Evolutionary conservation across 257 asterid genomes (phyloP).

Genomic region (Plantago ovata): DNA sequence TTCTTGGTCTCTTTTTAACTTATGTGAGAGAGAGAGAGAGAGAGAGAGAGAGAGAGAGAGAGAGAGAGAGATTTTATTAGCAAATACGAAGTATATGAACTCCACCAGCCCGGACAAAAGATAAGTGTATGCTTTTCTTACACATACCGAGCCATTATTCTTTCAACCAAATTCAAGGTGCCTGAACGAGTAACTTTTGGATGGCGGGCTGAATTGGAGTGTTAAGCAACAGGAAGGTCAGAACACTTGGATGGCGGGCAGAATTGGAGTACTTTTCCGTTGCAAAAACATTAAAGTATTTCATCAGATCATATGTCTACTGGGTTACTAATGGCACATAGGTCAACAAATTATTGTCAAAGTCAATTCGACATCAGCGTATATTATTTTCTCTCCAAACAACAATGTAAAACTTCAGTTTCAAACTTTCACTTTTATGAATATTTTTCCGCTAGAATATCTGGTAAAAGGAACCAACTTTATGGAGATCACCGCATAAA

Average conservation of each 20-base stretch:
- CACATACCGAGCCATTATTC: not conserved
- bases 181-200: too few species aligned
- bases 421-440: too few species aligned
- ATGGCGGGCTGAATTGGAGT: conserved; percentile 3
- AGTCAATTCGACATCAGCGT: not conserved
- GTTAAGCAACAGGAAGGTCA: not conserved
- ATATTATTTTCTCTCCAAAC: not conserved
- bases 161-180: not conserved
- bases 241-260: not conserved
- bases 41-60: too few species aligned
- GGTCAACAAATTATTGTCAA: not conserved
- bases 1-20: too few species aligned
- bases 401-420: too few species aligned
- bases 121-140: not conserved
- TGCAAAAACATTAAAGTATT: not conserved
- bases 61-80: too few species aligned
- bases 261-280: not conserved
- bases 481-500: too few species aligned
- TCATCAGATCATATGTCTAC: not conserved
- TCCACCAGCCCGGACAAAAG: not conserved
- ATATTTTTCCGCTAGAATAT: too few species aligned
- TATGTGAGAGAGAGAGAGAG: too few species aligned
- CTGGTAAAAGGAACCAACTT: too few species aligned
- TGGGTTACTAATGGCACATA: not conserved
- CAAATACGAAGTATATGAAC: too few species aligned